These are phyloP conservation scores for Naematelia aurantialba DNA, from an alignment of 768 basidiomycete genomes.

Conservation along the genomic window DNA sequence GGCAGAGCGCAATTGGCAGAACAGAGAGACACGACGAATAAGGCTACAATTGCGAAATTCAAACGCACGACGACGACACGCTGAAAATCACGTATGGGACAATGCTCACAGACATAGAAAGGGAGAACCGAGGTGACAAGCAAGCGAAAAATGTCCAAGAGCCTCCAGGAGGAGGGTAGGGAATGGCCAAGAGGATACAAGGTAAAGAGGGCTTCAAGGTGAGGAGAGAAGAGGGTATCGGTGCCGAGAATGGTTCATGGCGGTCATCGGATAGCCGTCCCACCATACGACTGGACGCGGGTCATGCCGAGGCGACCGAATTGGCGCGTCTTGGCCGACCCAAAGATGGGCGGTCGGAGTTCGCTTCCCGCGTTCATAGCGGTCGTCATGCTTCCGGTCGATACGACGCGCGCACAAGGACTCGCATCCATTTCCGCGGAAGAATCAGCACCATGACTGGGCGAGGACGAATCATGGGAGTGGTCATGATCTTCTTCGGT, in stretches of 20 bases:
- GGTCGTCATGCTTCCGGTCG: slow-evolving; percentile 12
- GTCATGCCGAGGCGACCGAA: slow-evolving; percentile 29
- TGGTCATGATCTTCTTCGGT: slow-evolving; percentile 65
- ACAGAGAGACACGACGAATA: neutral
- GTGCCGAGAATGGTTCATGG: neutral
- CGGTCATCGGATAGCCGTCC: slow-evolving; percentile 8
- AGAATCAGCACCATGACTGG: slow-evolving; percentile 2
- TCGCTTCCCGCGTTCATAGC: slow-evolving; percentile 1
- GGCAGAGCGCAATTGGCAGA: neutral
- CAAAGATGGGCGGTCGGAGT: slow-evolving; percentile 33
- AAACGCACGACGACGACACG: neutral
- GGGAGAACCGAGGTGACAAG: neutral
- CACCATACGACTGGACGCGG: slow-evolving; percentile 38
- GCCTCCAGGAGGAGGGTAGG: neutral
- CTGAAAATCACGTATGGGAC: neutral
- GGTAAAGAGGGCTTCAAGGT: no score
- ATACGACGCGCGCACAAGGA: slow-evolving; percentile 64
- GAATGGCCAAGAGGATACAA: no score
- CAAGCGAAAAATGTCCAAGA: neutral
- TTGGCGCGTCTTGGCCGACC: slow-evolving; percentile 35
- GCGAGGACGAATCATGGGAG: slow-evolving; percentile 46
- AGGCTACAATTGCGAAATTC: neutral
- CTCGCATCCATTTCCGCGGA: slow-evolving; percentile 68
- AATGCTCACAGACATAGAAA: neutral
- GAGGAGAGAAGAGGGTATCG: neutral